Conservation (phyloP, 768 basidiomycete species). For the Pisolithus sp. region DNA sequence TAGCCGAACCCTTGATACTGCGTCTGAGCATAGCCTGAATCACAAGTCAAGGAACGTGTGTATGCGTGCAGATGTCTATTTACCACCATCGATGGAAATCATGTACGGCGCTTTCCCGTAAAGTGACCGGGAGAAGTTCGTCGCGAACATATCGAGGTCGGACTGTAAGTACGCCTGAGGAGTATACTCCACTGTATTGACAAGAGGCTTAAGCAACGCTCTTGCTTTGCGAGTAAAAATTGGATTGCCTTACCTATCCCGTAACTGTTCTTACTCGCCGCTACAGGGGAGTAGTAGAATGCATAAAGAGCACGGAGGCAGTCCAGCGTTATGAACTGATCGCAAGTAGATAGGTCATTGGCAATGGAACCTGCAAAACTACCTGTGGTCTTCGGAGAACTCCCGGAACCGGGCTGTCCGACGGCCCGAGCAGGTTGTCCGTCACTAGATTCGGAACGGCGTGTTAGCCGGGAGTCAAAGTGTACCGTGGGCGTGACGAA, state of each 20-base stretch:
- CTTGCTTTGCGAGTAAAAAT: too few species aligned
- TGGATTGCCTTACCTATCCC: too few species aligned
- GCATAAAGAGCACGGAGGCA: conserved; percentile 26
- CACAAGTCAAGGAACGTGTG: conserved; percentile 1
- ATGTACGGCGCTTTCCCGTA: conserved; percentile 22
- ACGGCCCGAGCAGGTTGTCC: conserved; percentile 5
- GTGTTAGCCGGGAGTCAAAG: conserved; percentile 22
- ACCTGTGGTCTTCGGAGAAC: conserved; percentile 13
- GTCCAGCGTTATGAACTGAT: conserved; percentile 24
- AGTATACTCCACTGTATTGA: too few species aligned
- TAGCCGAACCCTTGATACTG: conserved; percentile 5
- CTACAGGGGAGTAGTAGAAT: conserved; percentile 15
- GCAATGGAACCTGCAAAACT: conserved; percentile 8
- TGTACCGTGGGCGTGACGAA: conserved; percentile 29
- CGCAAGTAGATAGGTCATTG: conserved; percentile 13
- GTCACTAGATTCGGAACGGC: conserved; percentile 9
- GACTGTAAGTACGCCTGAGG: conserved; percentile 14
- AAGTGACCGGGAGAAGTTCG: conserved; percentile 6
- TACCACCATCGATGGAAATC: conserved; percentile 33
- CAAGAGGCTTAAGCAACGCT: too few species aligned
- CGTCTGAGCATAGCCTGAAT: conserved; percentile 23
- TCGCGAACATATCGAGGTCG: conserved; percentile 30
- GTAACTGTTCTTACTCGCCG: not conserved
- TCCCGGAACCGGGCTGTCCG: conserved; percentile 4
- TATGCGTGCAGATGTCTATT: not conserved